Conservation (phyloP, 352 stramenopile genomes). For the Elongisporangium undulatum region DNA sequence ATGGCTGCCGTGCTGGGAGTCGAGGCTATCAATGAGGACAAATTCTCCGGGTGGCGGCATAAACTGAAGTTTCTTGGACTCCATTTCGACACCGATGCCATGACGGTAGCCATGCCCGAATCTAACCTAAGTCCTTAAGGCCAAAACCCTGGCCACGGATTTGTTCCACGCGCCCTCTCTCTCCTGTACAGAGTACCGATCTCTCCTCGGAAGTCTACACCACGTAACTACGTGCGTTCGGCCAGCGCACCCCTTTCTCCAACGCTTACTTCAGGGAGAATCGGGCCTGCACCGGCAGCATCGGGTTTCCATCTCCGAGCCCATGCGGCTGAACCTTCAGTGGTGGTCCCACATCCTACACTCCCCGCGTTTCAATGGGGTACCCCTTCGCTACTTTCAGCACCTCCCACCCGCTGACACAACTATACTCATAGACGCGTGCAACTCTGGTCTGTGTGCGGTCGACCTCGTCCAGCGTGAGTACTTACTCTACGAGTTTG, state of each 20-base stretch:
- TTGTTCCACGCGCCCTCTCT: not conserved
- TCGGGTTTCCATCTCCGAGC: not conserved
- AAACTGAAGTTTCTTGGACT: conserved; percentile 7
- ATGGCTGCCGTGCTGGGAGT: conserved; percentile 10
- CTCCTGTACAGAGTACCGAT: conserved; percentile 3
- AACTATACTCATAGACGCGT: conserved; percentile 13
- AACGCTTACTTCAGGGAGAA: not conserved
- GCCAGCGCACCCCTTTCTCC: conserved; percentile 5
- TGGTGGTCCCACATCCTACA: conserved; percentile 16
- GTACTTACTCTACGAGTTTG: conserved; percentile 2
- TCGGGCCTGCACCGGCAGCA: conserved; percentile 1
- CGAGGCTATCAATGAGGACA: conserved; percentile 12
- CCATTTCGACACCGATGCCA: conserved; percentile 6
- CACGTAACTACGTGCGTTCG: conserved; percentile 12
- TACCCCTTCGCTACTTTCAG: conserved; percentile 5
- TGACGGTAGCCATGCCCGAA: conserved; percentile 1
- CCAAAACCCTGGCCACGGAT: not conserved
- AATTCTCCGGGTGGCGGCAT: conserved; percentile 11
- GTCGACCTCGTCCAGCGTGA: not conserved
- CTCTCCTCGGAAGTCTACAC: conserved; percentile 11
- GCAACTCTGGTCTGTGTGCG: conserved; percentile 8
- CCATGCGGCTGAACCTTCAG: conserved; percentile 7
- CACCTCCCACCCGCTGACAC: not conserved
- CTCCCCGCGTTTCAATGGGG: conserved; percentile 8
- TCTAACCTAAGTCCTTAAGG: conserved; percentile 7